Base-by-base conservation (phyloP, 345 rosid species). In the Populus tremula region DNA sequence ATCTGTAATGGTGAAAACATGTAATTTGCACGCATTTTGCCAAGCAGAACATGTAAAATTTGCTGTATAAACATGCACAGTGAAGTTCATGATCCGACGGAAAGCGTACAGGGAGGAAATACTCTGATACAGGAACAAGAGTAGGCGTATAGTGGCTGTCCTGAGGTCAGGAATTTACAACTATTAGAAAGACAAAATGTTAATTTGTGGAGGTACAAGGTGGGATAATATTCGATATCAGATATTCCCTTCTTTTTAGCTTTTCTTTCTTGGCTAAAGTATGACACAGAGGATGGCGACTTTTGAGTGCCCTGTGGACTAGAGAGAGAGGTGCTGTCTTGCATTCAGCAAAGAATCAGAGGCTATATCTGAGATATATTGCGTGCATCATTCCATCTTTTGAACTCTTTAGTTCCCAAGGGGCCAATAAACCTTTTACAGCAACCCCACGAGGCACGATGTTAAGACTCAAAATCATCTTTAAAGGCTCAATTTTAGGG, bases 291-390 rank as follows among this genome's bases (percentile, higher is more conserved):
- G 49, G 84, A 83, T 73, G 67, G 84, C 49, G 85, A 77, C 86
- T 78, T 64, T 65, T 77, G 81, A 76, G 86, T 38, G 74, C 54
- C 25, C 78, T n/a, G 63, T 67, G 83, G 77, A 77, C 38, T 73
- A 0, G 75, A 78, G 73, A 78, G 73, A 50, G 74, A 50, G 84
- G 75, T 81, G 84, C 74, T 81, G 85, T 84, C 85, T 85, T 84
- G 89, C 84, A 81, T 85, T 85, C 87, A 84, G 84, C 87, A 84
- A 71, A 83, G 73, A 81, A 82, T 82, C 85, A 79, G 72, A 84
- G 62, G 50, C 83, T 78, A 53, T 68, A 86, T 80, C 63, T 71
- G 71, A 54, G 29, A 80, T 35, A 54, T 71, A 41, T 67, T 59
- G 41, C 5, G 70, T 31, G 85, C 45, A 82, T 86, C 86, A 85